Base-by-base conservation (phyloP, 2,329 filamentous ascomycete genomes). In the Colletotrichum limetticola region DNA sequence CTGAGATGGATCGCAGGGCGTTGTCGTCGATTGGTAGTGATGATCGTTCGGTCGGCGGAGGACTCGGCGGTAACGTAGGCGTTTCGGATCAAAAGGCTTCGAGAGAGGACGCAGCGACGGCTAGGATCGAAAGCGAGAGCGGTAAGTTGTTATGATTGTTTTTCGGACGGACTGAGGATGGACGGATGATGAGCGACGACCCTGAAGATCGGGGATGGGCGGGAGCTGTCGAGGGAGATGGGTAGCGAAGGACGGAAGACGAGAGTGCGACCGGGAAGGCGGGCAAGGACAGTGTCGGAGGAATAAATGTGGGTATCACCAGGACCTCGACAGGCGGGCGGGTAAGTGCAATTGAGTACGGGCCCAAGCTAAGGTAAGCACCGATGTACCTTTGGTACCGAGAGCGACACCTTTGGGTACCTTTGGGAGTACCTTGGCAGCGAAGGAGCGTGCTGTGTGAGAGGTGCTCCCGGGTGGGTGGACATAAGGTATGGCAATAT, bases 221-320 rank as follows among this genome's bases (percentile, higher is more conserved):
- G 71, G 71, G 59, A 71, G 66, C 56, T 73, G 67, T 70, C 67
- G 71, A 73, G 61, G 71, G 56, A 73, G 71, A 73, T 71, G 71
- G 61, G 56, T 65, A 65, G 61, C 71, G 71, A 73, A 71, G 67
- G 61, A 71, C 71, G 61, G 60, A 66, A 72, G 71, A 66, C 60
- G 24, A 70, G 66, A 72, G 71, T 73, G 66, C 71, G 66, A 73
- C 68, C 68, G 57, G 62, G 53, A 72, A 64, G 71, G 62, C 68
- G 71, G 68, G 68, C 68, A 49, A 74, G 71, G 57, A 72, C 68
- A 74, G 71, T 66, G 68, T 74, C 71, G 71, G 71, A 68, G 68
- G 71, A 72, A 72, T 42, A 74, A 72, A 74, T 72, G 71, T 74
- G 71, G 71, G 53, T 66, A 72, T 72, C 62, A 59, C 61, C 35